Base-by-base conservation (phyloP, 768 basidiomycete genomes). In the Collybia sp. region DNA sequence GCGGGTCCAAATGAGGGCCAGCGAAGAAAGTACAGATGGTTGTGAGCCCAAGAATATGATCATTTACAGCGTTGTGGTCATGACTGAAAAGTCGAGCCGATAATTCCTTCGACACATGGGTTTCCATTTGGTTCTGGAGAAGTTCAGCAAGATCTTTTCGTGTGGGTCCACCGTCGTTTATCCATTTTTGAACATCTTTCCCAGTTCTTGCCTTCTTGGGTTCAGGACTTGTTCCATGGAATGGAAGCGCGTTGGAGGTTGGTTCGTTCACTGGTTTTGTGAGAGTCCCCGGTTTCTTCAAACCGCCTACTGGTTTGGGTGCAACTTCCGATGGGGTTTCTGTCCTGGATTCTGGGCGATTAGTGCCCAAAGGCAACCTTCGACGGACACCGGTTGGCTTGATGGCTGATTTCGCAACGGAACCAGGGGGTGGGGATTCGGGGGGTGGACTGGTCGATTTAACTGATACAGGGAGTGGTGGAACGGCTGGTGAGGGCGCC, bases 21-120 rank as follows among this genome's bases (percentile, higher is more conserved):
- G 77, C 62, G 64, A 83, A 93, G 58, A 91, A 85, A 1, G 94
- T 90, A 44, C 82, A 76, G 16, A 98, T 72, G 41, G 69, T 73
- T 5, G 77, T 70, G 43, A 98, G 65, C 5, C 88, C 95, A n/a
- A 72, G 70, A 44, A 95, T 76, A 57, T 88, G 84, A 61, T 98
- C 96, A 55, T 92, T 94, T 52, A 97, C 85, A 5, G 93, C 91
- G 53, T 87, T 90, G 62, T 97, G 96, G 56, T 96, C 96, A 49
- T 88, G 89, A 58, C 95, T 97, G 70, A 97, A 99, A 20, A 99
- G 72, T 20, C 80, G 80, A 4, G 78, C 65, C 11, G 88, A 63
- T 2, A 98, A 66, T 2, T 93, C 87, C 50, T 85, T 82, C 2
- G 87, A 86, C 5, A 79, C 74, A 56, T 87, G 78, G 8, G 83